Conservation (phyloP, 257 asterid species). For the Solanum phureja region DNA sequence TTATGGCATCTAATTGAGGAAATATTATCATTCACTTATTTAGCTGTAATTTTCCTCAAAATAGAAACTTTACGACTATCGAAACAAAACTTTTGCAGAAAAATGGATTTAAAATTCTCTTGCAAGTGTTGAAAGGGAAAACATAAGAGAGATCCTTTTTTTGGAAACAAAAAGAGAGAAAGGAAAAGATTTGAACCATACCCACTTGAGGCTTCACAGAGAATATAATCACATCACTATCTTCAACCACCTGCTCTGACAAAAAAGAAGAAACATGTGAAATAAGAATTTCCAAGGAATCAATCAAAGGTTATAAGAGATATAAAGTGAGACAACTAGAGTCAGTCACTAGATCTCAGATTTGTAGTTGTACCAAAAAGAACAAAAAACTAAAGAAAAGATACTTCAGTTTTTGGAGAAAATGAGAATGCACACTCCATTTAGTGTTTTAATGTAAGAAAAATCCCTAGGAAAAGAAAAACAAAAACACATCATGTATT, state of each 20-base stretch:
- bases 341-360: neutral
- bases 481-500: neutral
- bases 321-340: neutral
- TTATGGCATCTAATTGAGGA: neutral
- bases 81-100: neutral
- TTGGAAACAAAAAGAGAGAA: neutral
- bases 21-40: neutral
- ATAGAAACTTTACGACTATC: neutral
- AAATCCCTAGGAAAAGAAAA: neutral
- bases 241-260: constrained; percentile 68
- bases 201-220: constrained; percentile 96
- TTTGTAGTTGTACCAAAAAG: neutral
- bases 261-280: constrained; percentile 4
- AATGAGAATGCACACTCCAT: neutral
- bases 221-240: constrained; percentile 72
- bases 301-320: neutral
- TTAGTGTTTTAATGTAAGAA: neutral
- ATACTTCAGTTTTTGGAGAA: neutral
- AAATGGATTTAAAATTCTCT: neutral
- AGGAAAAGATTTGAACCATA: constrained; percentile 11
- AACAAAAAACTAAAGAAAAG: neutral
- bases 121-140: neutral
- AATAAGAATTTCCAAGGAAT: neutral
- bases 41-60: neutral
- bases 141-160: neutral